Percentiles rank a stretch among this genome's conserved stretches.
phyloP scores from a whole-genome alignment of 2,329 filamentous ascomycete species.

The Plectosphaerella cucumerina region DNA sequence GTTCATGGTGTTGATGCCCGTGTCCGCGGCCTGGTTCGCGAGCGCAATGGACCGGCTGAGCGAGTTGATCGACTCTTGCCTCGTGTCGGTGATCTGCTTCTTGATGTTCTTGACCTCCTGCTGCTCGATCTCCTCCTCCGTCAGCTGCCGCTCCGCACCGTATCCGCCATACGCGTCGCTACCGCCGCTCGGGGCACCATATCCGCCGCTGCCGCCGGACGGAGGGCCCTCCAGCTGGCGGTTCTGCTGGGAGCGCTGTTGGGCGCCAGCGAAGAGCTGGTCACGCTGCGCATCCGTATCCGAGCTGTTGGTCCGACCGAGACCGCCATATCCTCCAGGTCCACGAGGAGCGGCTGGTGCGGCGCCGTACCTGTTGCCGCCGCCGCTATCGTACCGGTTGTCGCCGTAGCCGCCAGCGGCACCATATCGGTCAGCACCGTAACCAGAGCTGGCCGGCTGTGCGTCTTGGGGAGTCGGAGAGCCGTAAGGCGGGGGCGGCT shows the following conservation, averaged over 20 bases:
- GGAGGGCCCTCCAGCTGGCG: slow-evolving; percentile 15
- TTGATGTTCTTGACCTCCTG: slow-evolving; percentile 65
- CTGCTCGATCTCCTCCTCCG: slow-evolving; percentile 73
- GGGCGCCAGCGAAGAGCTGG: slow-evolving; percentile 57
- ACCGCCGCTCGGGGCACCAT: slow-evolving; percentile 9
- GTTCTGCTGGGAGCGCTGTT: slow-evolving; percentile 42
- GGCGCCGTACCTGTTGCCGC: slow-evolving; percentile 22
- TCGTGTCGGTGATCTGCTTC: slow-evolving; percentile 69
- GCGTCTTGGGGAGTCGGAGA: slow-evolving; percentile 3
- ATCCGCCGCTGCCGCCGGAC: slow-evolving; percentile 9
- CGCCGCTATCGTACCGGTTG: slow-evolving; percentile 45
- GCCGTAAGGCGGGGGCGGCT: slow-evolving; percentile 31
- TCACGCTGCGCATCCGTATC: slow-evolving; percentile 52
- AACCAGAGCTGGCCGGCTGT: slow-evolving; percentile 31
- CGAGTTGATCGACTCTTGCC: slow-evolving; percentile 58
- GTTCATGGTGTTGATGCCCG: slow-evolving; percentile 66
- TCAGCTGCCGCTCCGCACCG: slow-evolving; percentile 71
- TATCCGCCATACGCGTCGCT: slow-evolving; percentile 43
- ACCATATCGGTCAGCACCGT: slow-evolving; percentile 50
- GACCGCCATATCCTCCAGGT: slow-evolving; percentile 57
- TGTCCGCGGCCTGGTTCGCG: slow-evolving; percentile 66
- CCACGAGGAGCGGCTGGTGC: slow-evolving; percentile 29
- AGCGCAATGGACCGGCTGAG: slow-evolving; percentile 50
- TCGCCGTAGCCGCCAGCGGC: slow-evolving; percentile 45
- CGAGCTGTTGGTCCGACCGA: slow-evolving; percentile 42